Conservation (phyloP, 2,329 filamentous ascomycete species). For the Colletotrichum falcatum region DNA sequence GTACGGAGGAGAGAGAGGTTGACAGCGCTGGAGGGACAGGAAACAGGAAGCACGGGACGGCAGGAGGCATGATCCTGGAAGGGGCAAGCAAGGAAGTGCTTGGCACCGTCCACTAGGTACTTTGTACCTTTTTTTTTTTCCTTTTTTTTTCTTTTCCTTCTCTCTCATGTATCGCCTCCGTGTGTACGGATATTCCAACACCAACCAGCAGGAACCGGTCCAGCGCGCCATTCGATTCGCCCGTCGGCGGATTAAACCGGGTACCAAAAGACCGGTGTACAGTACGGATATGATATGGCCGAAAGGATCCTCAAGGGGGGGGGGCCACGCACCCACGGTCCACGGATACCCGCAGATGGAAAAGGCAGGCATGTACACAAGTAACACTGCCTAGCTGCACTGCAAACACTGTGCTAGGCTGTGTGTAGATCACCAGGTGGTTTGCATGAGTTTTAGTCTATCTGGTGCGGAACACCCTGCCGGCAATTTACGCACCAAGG, state of each 20-base stretch:
- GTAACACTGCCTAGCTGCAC: conserved; percentile 10
- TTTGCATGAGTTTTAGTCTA: background rate
- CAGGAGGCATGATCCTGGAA: conserved; percentile 8
- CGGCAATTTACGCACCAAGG: conserved; percentile 5
- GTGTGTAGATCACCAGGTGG: conserved; percentile 11
- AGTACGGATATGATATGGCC: too few relatives aligned
- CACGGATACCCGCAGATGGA: conserved; percentile 5
- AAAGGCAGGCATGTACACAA: too few relatives aligned
- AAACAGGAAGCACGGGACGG: background rate
- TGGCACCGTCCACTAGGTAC: too few relatives aligned
- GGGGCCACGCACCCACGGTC: too few relatives aligned
- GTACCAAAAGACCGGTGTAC: background rate
- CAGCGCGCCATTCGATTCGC: conserved; percentile 2
- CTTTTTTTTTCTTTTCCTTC: too few relatives aligned
- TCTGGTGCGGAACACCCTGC: too few relatives aligned
- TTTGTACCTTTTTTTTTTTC: too few relatives aligned
- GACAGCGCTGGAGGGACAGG: conserved; percentile 13
- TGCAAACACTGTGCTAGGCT: background rate
- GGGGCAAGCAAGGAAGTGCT: conserved; percentile 22
- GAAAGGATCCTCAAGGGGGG: too few relatives aligned
- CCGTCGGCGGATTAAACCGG: background rate
- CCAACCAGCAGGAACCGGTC: background rate
- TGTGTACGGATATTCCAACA: background rate
- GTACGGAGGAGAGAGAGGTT: background rate
- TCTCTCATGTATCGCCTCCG: too few relatives aligned